Conservation (phyloP, 2,329 filamentous ascomycete genomes). For the Thelonectria blattea region DNA sequence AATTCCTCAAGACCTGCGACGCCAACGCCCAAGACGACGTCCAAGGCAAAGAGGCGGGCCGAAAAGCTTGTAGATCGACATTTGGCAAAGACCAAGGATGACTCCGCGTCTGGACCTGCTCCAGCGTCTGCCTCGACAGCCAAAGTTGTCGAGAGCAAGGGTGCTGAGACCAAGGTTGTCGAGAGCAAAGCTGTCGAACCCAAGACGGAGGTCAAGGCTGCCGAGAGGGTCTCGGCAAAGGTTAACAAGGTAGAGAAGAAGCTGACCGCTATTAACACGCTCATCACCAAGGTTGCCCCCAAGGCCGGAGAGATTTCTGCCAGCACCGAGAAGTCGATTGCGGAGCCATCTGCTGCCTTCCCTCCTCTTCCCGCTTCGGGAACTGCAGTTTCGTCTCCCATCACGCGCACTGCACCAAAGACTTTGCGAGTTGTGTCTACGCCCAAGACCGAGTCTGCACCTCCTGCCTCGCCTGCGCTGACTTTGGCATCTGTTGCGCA, state of each 20-base stretch:
- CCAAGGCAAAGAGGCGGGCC: slow-evolving; percentile 40
- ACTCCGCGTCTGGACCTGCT: slow-evolving; percentile 17
- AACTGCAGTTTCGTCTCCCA: slow-evolving; percentile 55
- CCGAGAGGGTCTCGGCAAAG: neutral
- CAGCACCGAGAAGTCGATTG: slow-evolving; percentile 42
- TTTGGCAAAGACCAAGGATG: slow-evolving; percentile 31
- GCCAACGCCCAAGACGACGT: slow-evolving; percentile 43
- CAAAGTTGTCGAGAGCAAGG: neutral
- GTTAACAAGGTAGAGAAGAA: slow-evolving; percentile 14
- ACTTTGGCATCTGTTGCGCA: slow-evolving; percentile 41
- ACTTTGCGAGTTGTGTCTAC: slow-evolving; percentile 74
- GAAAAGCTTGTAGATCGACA: slow-evolving; percentile 41
- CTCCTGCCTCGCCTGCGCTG: slow-evolving; percentile 43
- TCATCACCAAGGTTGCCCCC: slow-evolving; percentile 49
- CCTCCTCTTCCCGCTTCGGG: slow-evolving; percentile 58
- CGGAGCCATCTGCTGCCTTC: slow-evolving; percentile 49
- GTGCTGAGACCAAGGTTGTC: neutral
- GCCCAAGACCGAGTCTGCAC: slow-evolving; percentile 64
- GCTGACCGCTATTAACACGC: slow-evolving; percentile 55
- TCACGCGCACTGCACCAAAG: slow-evolving; percentile 61
- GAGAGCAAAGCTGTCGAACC: neutral
- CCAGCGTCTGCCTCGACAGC: neutral
- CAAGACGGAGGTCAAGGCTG: slow-evolving; percentile 5
- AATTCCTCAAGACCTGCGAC: slow-evolving; percentile 44
- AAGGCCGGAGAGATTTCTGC: slow-evolving; percentile 41